Evolutionary conservation across 2,329 filamentous ascomycete genomes (phyloP).

Genomic region (Monosporascus sp.): DNA sequence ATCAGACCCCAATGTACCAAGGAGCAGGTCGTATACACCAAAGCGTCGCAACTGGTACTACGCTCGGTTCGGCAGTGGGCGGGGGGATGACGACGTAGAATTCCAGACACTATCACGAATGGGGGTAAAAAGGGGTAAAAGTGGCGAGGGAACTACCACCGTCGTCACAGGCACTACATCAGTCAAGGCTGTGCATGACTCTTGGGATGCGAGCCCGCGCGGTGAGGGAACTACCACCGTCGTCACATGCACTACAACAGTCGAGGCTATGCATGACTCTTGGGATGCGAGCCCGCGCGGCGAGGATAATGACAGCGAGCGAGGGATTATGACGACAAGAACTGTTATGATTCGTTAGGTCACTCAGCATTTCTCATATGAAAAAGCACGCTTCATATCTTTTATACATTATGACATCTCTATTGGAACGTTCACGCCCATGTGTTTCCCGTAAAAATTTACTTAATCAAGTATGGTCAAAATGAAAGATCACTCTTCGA

Average conservation of each 20-base stretch:
- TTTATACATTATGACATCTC: no score
- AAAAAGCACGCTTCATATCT: no score
- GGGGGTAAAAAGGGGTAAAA: neutral
- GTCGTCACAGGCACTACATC: neutral
- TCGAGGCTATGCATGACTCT: no score
- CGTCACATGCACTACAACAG: no score
- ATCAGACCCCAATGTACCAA: neutral
- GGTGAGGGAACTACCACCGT: no score
- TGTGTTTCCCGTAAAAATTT: no score
- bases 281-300: no score
- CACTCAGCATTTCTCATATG: no score
- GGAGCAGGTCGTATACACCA: neutral
- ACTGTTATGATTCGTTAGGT: neutral
- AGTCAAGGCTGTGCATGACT: neutral
- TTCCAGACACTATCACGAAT: neutral
- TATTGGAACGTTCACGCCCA: no score
- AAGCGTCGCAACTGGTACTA: neutral
- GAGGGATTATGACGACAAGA: conserved; percentile 3
- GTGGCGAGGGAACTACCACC: neutral
- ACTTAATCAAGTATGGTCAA: no score
- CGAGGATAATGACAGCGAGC: neutral
- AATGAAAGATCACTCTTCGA: no score
- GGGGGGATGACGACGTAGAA: neutral
- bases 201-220: conserved; percentile 1
- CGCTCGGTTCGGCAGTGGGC: neutral